Base-by-base conservation (phyloP, 768 basidiomycete genomes). In the Imleria badia region DNA sequence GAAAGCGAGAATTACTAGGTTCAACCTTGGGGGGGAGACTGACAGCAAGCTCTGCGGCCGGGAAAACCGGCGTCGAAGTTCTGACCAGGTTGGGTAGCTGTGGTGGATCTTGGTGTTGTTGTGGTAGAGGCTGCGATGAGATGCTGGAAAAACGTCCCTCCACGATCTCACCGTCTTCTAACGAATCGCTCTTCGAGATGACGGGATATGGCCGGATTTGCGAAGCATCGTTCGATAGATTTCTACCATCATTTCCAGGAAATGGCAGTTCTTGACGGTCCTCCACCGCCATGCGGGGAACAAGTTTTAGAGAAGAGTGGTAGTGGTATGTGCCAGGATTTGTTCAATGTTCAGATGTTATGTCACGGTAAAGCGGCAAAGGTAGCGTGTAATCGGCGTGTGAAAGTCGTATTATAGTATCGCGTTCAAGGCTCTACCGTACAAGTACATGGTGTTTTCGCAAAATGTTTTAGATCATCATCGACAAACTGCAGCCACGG, bases 91-190 rank as follows among this genome's bases (percentile, higher is more conserved):
- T 38, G 10, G 34, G 38, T 15, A 5, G 31, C 52, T 31, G 31
- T 15, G 26, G n/a, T 40, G 11, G 29, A 33, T 22, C 36, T 26
- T 49, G n/a, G 1, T 17, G 9, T 22, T 9, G 48, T 17, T 17
- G 49, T 26, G 34, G n/a, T 22, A 15, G 29, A 30, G 42, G 33
- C 17, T 17, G 26, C 33, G 45, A 44, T 6, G 47, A 22, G 45
- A 35, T 33, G 33, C 39, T 23, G 26, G 52, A 39, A 29, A 42
- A 26, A 3, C 42, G 46, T 47, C 44, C 54, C 33, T 67, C 66
- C 45, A 46, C 34, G 50, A 66, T 56, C 47, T 68, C 66, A 19
- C 66, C 58, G 46, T 68, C 60, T 52, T 67, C 63, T 30, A 63
- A 47, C 15, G 41, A n/a, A 19, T 45, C 19, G 23, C 45, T 36